Percentiles rank a stretch among this genome's conserved stretches.
Evolutionary conservation across 345 rosid species (phyloP).

Genomic region (Nephelium lappaceum): DNA sequence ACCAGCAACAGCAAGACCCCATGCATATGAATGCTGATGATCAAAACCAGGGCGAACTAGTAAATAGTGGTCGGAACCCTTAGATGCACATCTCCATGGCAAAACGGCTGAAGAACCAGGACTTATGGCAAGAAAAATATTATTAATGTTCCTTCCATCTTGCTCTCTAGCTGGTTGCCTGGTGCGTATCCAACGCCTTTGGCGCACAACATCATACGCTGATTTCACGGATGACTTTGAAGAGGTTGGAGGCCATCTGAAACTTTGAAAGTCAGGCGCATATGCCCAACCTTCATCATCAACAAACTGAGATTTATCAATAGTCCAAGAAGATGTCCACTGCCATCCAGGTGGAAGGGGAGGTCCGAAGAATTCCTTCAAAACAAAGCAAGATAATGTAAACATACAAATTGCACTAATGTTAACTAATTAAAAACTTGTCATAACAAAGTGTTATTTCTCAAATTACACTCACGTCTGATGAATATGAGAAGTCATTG

Average conservation of each 20-base stretch:
- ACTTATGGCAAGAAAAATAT: slow-evolving; percentile 40
- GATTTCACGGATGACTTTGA: slow-evolving; percentile 39
- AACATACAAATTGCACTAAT: neutral
- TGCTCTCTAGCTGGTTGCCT: slow-evolving; percentile 39
- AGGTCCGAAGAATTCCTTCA: slow-evolving; percentile 62
- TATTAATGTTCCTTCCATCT: slow-evolving; percentile 22
- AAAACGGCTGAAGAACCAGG: slow-evolving; percentile 77
- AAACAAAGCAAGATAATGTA: slow-evolving; percentile 20
- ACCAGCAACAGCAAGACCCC: slow-evolving; percentile 70
- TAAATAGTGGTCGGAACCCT: slow-evolving; percentile 65
- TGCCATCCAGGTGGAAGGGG: slow-evolving; percentile 59
- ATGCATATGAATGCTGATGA: slow-evolving; percentile 51
- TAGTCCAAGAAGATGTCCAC: slow-evolving; percentile 63
- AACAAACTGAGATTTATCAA: slow-evolving; percentile 54
- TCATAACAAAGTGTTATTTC: neutral
- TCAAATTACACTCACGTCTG: slow-evolving; percentile 41
- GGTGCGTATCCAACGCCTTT: slow-evolving; percentile 64
- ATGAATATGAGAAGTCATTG: slow-evolving; percentile 57
- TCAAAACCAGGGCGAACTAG: slow-evolving; percentile 71
- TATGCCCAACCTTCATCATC: slow-evolving; percentile 69
- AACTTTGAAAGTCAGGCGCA: slow-evolving; percentile 54
- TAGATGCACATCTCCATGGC: slow-evolving; percentile 85
- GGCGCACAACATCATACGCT: slow-evolving; percentile 45
- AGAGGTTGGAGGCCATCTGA: slow-evolving; percentile 59
- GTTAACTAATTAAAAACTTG: neutral